Evolutionary conservation across 2,329 filamentous ascomycete species (phyloP).

Genomic region (Fusarium udum): DNA sequence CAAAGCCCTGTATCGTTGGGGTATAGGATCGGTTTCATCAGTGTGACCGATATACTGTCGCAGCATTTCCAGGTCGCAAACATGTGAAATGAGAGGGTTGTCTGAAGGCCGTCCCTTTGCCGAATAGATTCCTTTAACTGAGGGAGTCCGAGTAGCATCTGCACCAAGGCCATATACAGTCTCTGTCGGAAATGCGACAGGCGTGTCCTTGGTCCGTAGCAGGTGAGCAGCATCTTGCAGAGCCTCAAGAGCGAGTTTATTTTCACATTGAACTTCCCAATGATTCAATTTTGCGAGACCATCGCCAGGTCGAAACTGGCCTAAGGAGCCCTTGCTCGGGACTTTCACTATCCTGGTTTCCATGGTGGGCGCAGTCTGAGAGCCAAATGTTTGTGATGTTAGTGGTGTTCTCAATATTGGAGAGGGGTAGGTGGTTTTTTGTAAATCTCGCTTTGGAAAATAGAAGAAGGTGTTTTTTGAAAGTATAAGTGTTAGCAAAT

Average conservation of each 20-base stretch:
- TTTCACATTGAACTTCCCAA: slow-evolving; percentile 53
- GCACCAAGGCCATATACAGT: slow-evolving; percentile 98
- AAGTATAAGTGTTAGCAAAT: neutral
- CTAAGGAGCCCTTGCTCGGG: slow-evolving; percentile 45
- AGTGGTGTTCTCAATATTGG: slow-evolving; percentile 34
- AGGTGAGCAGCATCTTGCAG: slow-evolving; percentile 73
- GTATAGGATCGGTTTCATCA: slow-evolving; percentile 59
- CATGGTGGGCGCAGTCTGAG: slow-evolving; percentile 43
- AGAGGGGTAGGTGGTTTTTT: neutral
- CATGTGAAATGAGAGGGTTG: slow-evolving; percentile 94
- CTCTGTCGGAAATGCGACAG: slow-evolving; percentile 96
- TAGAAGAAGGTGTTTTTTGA: neutral
- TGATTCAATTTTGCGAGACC: slow-evolving; percentile 50
- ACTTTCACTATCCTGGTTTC: slow-evolving; percentile 54
- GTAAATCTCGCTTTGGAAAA: slow-evolving; percentile 8
- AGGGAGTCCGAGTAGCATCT: slow-evolving; percentile 84
- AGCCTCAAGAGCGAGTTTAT: slow-evolving; percentile 47
- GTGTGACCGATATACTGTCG: slow-evolving; percentile 64
- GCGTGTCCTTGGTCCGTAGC: slow-evolving; percentile 72
- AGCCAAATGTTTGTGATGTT: slow-evolving; percentile 38
- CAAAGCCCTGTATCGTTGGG: slow-evolving; percentile 78
- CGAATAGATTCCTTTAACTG: slow-evolving; percentile 90
- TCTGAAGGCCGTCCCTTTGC: slow-evolving; percentile 92
- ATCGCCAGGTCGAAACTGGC: slow-evolving; percentile 45
- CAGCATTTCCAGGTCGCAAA: slow-evolving; percentile 83